Conservation (phyloP, 1,284 basidiomycete species). For the Grifola frondosa region DNA sequence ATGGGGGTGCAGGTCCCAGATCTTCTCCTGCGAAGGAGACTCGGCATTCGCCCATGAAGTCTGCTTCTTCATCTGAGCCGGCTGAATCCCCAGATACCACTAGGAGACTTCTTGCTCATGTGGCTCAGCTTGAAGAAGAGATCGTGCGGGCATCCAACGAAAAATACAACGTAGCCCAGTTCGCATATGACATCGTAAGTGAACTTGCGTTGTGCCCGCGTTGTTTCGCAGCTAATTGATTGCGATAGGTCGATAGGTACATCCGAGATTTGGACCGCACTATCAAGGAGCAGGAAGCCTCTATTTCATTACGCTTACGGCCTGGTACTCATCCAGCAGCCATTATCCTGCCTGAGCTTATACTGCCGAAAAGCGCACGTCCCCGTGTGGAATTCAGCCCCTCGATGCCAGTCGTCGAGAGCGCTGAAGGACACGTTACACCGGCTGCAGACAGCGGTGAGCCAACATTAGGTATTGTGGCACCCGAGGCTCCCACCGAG, state of each 20-base stretch:
- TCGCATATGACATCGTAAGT: slow-evolving; percentile 65
- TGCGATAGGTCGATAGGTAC: slow-evolving; percentile 60
- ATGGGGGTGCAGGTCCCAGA: no score
- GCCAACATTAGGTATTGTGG: slow-evolving; percentile 21
- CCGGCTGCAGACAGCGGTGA: no score
- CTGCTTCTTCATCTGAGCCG: no score
- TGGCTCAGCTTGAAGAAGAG: slow-evolving; percentile 61
- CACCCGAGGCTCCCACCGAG: not conserved
- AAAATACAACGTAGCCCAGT: slow-evolving; percentile 70
- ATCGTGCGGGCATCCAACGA: slow-evolving; percentile 64
- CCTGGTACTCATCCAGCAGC: slow-evolving; percentile 54
- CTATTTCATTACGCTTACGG: slow-evolving; percentile 52
- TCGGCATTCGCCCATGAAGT: no score
- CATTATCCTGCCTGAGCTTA: slow-evolving; percentile 58
- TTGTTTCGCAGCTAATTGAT: slow-evolving; percentile 16
- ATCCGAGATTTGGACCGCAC: slow-evolving; percentile 72
- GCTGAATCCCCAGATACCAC: slow-evolving; percentile 38
- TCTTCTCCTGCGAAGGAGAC: no score
- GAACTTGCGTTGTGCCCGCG: not conserved
- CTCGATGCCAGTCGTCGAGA: slow-evolving; percentile 35
- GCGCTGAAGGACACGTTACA: not conserved
- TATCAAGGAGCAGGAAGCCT: slow-evolving; percentile 69
- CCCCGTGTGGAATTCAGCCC: slow-evolving; percentile 40
- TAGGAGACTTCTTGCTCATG: slow-evolving; percentile 51
- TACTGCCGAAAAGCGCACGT: slow-evolving; percentile 51